Conservation (phyloP, 768 basidiomycete genomes). For the Omphalotus guepiniiformis region DNA sequence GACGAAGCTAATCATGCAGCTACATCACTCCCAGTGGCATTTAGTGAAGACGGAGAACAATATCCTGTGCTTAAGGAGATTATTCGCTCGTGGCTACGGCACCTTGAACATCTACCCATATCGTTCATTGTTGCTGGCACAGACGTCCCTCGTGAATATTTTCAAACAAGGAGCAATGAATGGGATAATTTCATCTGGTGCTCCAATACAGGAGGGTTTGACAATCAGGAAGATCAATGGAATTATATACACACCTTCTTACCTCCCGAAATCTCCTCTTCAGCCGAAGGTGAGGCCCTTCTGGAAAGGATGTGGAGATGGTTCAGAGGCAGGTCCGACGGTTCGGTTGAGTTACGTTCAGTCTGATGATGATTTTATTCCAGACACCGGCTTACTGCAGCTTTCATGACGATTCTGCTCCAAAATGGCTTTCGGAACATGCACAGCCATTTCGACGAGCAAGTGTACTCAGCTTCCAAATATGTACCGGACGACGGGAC, state of each 20-base stretch:
- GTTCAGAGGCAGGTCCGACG: slow-evolving; percentile 10
- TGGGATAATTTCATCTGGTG: slow-evolving; percentile 9
- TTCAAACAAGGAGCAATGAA: not conserved
- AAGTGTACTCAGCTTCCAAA: not conserved
- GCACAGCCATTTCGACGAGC: not conserved
- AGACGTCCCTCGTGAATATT: slow-evolving; percentile 1
- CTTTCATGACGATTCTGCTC: slow-evolving; percentile 1
- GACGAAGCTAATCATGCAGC: slow-evolving; percentile 8
- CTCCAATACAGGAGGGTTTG: slow-evolving; percentile 9
- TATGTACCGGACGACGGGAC: not conserved
- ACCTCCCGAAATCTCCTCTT: slow-evolving; percentile 1
- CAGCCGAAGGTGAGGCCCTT: not conserved
- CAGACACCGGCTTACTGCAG: slow-evolving; percentile 7
- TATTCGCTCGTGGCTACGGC: not conserved
- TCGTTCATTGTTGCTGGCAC: slow-evolving; percentile 6
- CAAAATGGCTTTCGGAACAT: not conserved
- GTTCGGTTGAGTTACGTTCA: not conserved
- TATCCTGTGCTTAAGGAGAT: slow-evolving; percentile 8
- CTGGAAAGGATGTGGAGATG: slow-evolving; percentile 12
- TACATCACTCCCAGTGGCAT: not conserved
- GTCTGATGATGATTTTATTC: not conserved
- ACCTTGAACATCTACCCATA: not conserved
- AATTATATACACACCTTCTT: slow-evolving; percentile 5
- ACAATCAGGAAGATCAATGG: not conserved
- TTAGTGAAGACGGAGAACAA: not conserved